Evolutionary conservation across 441 rosid genomes (phyloP), one percentile per base, ranked within the genome.

Genomic region (Flueggea neowawraea): DNA sequence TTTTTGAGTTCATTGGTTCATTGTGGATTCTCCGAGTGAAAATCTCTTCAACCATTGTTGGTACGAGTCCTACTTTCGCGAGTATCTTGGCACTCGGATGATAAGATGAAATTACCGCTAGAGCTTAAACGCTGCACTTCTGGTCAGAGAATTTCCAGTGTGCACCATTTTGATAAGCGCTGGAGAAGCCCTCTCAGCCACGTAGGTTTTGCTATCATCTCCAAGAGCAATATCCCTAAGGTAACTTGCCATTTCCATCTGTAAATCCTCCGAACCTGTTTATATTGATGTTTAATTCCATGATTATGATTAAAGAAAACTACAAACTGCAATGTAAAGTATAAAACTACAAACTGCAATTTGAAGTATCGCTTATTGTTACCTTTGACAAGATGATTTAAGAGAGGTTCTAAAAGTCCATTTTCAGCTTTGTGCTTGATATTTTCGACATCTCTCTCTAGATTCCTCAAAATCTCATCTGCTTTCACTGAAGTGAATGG

Each of bases 381-480:
- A 92, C 98, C 96, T 86, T 81, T 76, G 49, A 61, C 70, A 32
- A 92, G 90, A 79, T 84, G 90, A 59, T 57, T 67, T 68, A 89
- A 68, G 73, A 92, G 95, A 55, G 98, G 98, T 60, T 84, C 94
- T 71, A 89, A 52, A 7, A 83, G 74, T 33, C 96, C 98, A 72
- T 78, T 83, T 77, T 92, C 98, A 9, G 96, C 98, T 96, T 89
- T 92, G 63, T 57, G 71, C 84, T 84, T 92, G 55, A 92, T 78
- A 70, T 92, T 89, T 47, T 54, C 55, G 6, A 84, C 90, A 49
- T 47, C 56, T 33, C 66, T 71, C 81, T 83, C 94, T 13, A 92
- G 78, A 73, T 87, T 83, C 83, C 10, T 75, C 54, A 92, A 76
- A 68, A 83, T 88, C 71, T 80, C 78, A 15, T 78, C 80, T 59